Base-by-base conservation (phyloP, 768 basidiomycete species). In the Lentinula raphanica region DNA sequence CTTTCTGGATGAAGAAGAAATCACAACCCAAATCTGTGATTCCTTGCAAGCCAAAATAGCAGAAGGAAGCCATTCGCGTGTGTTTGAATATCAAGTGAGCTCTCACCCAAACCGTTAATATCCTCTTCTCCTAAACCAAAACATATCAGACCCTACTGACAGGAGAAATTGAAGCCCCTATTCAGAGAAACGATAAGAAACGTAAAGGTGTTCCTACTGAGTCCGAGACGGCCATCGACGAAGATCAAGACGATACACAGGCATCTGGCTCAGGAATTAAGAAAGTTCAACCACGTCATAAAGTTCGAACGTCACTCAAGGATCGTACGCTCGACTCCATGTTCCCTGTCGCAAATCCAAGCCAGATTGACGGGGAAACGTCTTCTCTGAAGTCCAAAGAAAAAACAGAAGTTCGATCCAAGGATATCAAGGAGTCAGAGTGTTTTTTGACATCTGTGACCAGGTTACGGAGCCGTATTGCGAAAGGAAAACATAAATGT, bases 281-380 rank as follows among this genome's bases (percentile, higher is more conserved):
- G 65, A 87, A 87, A 66, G 67, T 77, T 0, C 78, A 82, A 56
- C 87, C 95, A 2, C 88, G 98, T 25, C 85, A 94, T 69, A 96
- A 97, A 80, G 90, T 98, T 54, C 85, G 96, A 57, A 94, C 92
- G 2, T 96, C 94, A 9, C 73, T 87, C 8, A 77, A 87, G 44
- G 91, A 95, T 58, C 84, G 95, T 35, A 98, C 95, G 0, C 80
- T 99, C 15, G 96, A 98, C 66, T 94, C 94, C 0, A 97, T 98
- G 92, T 90, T 98, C 60, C 87, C 88, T 1, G 77, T 90, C 9
- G 65, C 72, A 23, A 83, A 86, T 60, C 81, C 85, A 3, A 75
- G 78, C 5, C 81, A 76, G 48, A 70, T 74, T 21, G 45, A 67
- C 65, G 1, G 55, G 60, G 9, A 19, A 8, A 27, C 27, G 13